phyloP scores from a whole-genome alignment of 2,329 filamentous ascomycete species.

The Daldinia sp. region DNA sequence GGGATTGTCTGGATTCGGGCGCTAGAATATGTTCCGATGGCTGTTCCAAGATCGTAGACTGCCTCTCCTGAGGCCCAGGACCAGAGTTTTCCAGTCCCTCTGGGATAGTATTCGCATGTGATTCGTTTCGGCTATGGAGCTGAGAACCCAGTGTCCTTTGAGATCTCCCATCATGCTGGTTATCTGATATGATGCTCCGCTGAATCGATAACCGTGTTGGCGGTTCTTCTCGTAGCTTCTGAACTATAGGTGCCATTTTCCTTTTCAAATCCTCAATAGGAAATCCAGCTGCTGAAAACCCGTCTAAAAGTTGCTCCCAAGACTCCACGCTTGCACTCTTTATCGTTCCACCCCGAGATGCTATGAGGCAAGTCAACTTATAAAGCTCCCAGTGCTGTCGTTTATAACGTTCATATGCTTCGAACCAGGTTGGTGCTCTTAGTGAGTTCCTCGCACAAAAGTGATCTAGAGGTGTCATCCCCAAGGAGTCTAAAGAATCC shows the following conservation, averaged over 20 bases:
- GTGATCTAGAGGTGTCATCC: constrained; percentile 18
- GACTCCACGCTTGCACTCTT: neutral
- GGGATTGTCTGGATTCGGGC: neutral
- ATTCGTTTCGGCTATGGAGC: neutral
- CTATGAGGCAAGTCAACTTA: neutral
- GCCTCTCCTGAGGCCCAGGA: neutral
- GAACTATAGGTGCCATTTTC: neutral
- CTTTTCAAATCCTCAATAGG: constrained; percentile 4
- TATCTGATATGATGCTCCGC: neutral
- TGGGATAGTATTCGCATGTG: neutral
- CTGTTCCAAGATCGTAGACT: neutral
- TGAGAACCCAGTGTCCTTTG: neutral
- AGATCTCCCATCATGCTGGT: too few species aligned
- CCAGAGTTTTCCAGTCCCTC: too few species aligned
- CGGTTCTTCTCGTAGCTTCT: neutral
- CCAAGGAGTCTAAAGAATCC: neutral
- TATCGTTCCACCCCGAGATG: neutral
- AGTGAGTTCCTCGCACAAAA: neutral
- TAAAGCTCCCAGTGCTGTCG: constrained; percentile 1
- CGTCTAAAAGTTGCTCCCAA: neutral
- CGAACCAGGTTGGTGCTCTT: neutral
- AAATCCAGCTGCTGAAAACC: neutral
- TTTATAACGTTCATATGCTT: neutral
- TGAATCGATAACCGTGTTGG: neutral
- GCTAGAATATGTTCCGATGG: neutral